These are phyloP conservation scores for Lichtheimia corymbifera DNA, from an alignment of 371 early-diverging fungal genomes.

Conservation along the genomic window DNA sequence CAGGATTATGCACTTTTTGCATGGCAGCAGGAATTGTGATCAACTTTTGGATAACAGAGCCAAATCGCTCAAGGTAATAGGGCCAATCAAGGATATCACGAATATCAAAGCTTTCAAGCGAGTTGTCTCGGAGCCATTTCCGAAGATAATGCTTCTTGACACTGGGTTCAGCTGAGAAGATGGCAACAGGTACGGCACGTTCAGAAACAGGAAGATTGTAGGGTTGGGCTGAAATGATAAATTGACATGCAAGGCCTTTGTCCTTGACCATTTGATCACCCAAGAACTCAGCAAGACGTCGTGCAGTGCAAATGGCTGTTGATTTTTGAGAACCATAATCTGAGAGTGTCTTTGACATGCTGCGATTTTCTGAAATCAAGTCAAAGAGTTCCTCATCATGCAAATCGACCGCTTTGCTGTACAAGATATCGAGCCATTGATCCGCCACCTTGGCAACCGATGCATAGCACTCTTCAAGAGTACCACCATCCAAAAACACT, in stretches of 20 bases:
- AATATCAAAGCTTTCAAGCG: constrained; percentile 76
- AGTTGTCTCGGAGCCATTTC: constrained; percentile 91
- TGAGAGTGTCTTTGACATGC: constrained; percentile 94
- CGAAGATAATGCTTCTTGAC: constrained; percentile 86
- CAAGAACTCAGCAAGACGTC: constrained; percentile 96
- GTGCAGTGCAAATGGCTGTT: constrained; percentile 95
- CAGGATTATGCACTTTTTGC: constrained; percentile 95
- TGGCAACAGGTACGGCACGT: constrained; percentile 96
- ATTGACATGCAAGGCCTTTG: constrained; percentile 96
- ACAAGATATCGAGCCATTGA: constrained; percentile 97
- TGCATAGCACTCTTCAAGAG: constrained; percentile 91
- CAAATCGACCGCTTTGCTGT: constrained; percentile 82
- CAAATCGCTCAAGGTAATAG: constrained; percentile 98
- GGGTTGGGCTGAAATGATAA: constrained; percentile 93
- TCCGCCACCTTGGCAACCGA: constrained; percentile 90
- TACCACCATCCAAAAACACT: constrained; percentile 87
- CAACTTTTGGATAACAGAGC: constrained; percentile 94
- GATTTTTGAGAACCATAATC: constrained; percentile 96
- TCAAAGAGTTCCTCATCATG: constrained; percentile 95
- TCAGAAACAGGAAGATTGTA: constrained; percentile 90
- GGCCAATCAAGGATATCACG: constrained; percentile 97
- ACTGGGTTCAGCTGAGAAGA: constrained; percentile 87
- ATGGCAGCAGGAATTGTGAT: constrained; percentile 99
- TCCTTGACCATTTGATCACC: constrained; percentile 98
- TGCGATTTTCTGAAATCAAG: constrained; percentile 97